Evolutionary conservation across 148 eudicot genomes (phyloP).

Genomic region (Simmondsia chinensis): DNA sequence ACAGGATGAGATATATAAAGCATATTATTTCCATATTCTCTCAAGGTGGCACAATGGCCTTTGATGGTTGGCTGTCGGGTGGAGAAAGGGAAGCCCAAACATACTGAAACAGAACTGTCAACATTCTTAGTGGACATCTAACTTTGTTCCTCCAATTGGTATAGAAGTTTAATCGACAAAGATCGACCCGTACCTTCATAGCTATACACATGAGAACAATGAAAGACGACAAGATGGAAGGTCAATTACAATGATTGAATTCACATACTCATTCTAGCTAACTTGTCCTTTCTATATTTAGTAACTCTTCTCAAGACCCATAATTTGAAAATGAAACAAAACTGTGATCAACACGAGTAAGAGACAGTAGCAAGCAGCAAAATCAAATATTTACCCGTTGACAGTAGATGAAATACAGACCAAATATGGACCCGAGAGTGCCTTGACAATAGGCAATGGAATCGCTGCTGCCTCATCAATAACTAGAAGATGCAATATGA

Average conservation of each 20-base stretch:
- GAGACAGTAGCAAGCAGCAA: too few relatives aligned
- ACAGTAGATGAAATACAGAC: constrained; percentile 96
- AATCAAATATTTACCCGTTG: constrained; percentile 72
- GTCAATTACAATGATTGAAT: not conserved
- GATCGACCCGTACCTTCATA: constrained; percentile 99
- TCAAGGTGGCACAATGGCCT: too few relatives aligned
- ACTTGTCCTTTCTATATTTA: too few relatives aligned
- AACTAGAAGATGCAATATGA: too few relatives aligned
- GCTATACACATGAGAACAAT: constrained; percentile 25
- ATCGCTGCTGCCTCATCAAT: constrained; percentile 99
- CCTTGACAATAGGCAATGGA: constrained; percentile 83
- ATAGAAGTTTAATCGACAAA: constrained; percentile 78
- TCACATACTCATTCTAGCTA: too few relatives aligned
- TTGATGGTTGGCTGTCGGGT: too few relatives aligned
- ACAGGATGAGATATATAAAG: too few relatives aligned
- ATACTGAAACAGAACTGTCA: constrained; percentile 63
- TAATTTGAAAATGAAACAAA: too few relatives aligned
- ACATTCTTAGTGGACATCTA: constrained; percentile 36
- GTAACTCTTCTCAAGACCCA: too few relatives aligned
- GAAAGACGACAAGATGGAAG: not conserved
- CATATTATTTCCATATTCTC: too few relatives aligned
- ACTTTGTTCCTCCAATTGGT: constrained; percentile 84
- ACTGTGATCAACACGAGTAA: too few relatives aligned
- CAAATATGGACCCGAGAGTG: constrained; percentile 86
- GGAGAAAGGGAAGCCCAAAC: not conserved